Conservation (phyloP, 2,329 filamentous ascomycete species). For the Sporothrix mexicana region DNA sequence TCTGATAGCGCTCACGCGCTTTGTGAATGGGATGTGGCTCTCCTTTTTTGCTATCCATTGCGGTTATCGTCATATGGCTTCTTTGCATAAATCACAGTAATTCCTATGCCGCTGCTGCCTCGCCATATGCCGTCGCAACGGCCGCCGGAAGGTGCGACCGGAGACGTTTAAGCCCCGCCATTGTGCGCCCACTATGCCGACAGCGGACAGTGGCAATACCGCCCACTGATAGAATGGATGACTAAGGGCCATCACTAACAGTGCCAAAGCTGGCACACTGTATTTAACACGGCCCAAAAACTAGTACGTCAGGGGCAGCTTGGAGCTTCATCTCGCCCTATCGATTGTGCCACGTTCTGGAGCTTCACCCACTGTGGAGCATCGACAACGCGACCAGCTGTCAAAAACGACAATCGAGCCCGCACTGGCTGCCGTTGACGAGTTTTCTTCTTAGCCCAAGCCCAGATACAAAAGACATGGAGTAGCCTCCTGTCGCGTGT, state of each 20-base stretch:
- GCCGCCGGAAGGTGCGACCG: conserved; percentile 3
- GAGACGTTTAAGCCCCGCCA: neutral
- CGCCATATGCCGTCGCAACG: neutral
- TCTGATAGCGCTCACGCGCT: conserved; percentile 18
- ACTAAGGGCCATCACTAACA: neutral
- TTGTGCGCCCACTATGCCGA: neutral
- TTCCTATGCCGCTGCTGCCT: neutral
- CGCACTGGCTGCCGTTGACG: neutral
- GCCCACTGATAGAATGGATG: neutral
- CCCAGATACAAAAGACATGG: conserved; percentile 20
- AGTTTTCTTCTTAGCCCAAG: conserved; percentile 1
- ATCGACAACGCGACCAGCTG: neutral
- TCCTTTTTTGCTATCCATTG: neutral
- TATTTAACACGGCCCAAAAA: neutral
- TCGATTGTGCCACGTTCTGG: conserved; percentile 30
- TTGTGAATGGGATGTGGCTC: neutral
- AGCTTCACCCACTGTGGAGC: conserved; percentile 22
- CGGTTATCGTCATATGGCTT: neutral
- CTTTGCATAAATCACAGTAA: neutral
- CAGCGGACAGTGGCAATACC: neutral
- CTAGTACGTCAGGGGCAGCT: neutral
- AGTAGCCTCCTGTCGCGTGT: conserved; percentile 15
- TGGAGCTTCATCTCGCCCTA: conserved; percentile 19
- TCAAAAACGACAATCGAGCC: conserved; percentile 1
- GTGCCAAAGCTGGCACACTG: neutral